Conservation (phyloP, 2,329 filamentous ascomycete genomes). For the Neofusicoccum cordaticola region DNA sequence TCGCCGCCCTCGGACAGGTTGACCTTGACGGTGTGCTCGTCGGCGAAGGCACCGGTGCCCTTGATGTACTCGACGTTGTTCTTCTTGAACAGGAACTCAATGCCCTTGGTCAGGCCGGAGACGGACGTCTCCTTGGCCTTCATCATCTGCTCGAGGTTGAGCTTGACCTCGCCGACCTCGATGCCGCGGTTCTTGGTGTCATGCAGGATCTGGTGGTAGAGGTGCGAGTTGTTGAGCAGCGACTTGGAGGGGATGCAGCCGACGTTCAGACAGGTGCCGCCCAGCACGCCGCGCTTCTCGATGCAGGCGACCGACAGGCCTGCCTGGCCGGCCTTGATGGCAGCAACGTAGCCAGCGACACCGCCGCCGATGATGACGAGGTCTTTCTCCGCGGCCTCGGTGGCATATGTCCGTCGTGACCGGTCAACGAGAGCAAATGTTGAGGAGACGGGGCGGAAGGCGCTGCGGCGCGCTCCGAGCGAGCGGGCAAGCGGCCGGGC, state of each 20-base stretch:
- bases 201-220: conserved; percentile 96
- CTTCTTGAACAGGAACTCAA: conserved; percentile 99
- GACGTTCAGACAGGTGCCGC: conserved; percentile 97
- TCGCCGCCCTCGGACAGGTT: conserved; percentile 88
- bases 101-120: conserved; percentile 84
- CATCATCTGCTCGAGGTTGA: conserved; percentile 95
- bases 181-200: conserved; percentile 97
- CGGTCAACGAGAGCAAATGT: conserved; percentile 49
- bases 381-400: conserved; percentile 76
- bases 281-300: conserved; percentile 93
- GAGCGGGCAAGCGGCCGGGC: conserved; percentile 42
- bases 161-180: conserved; percentile 93
- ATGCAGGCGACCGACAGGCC: conserved; percentile 97
- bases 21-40: conserved; percentile 89
- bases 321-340: conserved; percentile 98
- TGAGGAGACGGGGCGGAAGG: conserved; percentile 34
- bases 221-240: conserved; percentile 97
- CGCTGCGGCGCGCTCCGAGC: conserved; percentile 30
- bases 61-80: conserved; percentile 98
- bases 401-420: conserved; percentile 57
- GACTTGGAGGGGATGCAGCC: conserved; percentile 99
- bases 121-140: conserved; percentile 97
- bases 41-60: conserved; percentile 81
- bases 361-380: conserved; percentile 96
- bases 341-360: conserved; percentile 96